These are phyloP conservation scores for Clathrus columnatus DNA, from an alignment of 768 basidiomycete species.

Conservation along the genomic window DNA sequence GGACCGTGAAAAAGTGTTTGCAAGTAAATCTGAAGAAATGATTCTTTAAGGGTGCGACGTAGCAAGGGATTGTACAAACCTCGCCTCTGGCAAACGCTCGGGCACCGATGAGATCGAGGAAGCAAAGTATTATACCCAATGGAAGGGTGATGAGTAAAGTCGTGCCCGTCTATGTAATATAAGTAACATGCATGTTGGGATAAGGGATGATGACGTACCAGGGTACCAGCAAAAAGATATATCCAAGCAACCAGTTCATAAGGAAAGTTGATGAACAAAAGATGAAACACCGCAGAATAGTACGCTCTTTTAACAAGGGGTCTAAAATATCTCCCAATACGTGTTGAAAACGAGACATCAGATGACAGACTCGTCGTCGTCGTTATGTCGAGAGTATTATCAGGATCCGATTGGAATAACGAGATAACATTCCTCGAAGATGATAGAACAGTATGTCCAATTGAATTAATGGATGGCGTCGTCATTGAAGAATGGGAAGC, in stretches of 20 bases:
- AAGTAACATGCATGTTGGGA: slow-evolving; percentile 14
- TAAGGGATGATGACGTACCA: slow-evolving; percentile 41
- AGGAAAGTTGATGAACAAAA: slow-evolving; percentile 69
- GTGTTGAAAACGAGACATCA: slow-evolving; percentile 15
- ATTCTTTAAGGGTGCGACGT: background rate
- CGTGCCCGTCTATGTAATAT: slow-evolving; percentile 54
- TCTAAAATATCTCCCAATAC: slow-evolving; percentile 53
- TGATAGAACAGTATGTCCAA: slow-evolving; percentile 55
- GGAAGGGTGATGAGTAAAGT: slow-evolving; percentile 73
- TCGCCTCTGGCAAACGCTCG: slow-evolving; percentile 64
- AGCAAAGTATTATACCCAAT: slow-evolving; percentile 68
- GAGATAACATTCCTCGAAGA: slow-evolving; percentile 24
- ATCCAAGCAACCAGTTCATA: slow-evolving; percentile 72
- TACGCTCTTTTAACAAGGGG: slow-evolving; percentile 52
- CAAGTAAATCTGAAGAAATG: slow-evolving; percentile 40
- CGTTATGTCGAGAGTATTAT: too few species aligned
- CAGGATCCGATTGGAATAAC: slow-evolving; percentile 50
- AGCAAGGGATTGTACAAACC: slow-evolving; percentile 26
- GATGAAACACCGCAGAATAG: slow-evolving; percentile 57
- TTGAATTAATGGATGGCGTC: slow-evolving; percentile 41
- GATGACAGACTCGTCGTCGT: slow-evolving; percentile 4
- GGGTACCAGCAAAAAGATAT: slow-evolving; percentile 70
- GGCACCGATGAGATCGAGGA: slow-evolving; percentile 68
- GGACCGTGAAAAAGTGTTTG: slow-evolving; percentile 66
- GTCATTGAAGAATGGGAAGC: slow-evolving; percentile 53